Base-by-base conservation (phyloP, 1,139 yeast genomes). In the Kluyveromyces sp. region DNA sequence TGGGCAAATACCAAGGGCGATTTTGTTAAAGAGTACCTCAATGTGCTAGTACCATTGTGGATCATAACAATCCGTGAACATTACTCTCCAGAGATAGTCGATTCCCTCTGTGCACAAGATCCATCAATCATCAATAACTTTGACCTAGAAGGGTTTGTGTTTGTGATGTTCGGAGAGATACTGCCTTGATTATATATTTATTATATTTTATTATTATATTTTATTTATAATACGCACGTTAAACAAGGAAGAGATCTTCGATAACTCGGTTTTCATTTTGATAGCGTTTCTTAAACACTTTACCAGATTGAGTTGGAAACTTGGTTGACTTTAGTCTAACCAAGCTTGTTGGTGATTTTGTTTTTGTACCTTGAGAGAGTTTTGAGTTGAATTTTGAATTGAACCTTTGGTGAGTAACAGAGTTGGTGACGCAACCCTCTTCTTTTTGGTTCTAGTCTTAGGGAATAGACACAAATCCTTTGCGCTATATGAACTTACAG, bases 11-110 rank as follows among this genome's bases (percentile, higher is more conserved):
- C 21, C 21, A 15, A 15, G 21, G 21, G 21, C 21, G 77, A 88
- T 37, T 70, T 92, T 3, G 65, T 61, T 4, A 54, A 62, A 50
- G 65, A 70, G 25, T 83, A 87, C 57, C 73, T 81, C 44, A 72
- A 71, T 1, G 65, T 78, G 32, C 71, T 92, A 49, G 75, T 79
- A 0, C 85, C 95, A 0, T 67, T 88, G 48, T 92, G 97, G 97
- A 75, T 87, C 8, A 68, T 83, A 8, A 74, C 84, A 0, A 64
- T 92, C 48, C 74, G 86, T 46, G 96, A 90, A 33, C 34, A 10
- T 33, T 21, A 33, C 34, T 33, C 34, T 33, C 34, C 34, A 30
- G 21, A 15, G 21, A 15, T 15, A 15, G 21, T 15, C 21, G 21
- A 15, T 15, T 15, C 21, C 21, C 21, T 15, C 21, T 15, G 21